Evolutionary conservation across 1,139 yeast genomes (phyloP), one percentile per base, ranked within the genome.

Genomic region (Zygoascus meyerae): DNA sequence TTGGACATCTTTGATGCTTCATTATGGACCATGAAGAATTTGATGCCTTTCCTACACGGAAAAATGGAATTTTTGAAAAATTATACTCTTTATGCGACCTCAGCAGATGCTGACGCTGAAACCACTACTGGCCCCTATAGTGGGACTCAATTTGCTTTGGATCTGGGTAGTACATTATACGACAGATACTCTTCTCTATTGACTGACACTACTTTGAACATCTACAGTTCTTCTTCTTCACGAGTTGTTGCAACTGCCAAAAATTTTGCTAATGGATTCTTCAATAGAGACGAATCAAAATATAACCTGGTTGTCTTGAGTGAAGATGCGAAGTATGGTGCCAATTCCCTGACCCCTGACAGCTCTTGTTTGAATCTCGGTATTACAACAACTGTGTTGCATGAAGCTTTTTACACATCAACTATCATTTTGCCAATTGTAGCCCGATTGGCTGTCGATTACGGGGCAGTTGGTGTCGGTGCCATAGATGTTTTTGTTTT

Each of bases 191-290:
- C 16, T 17, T 35, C 30, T 11, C 39, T 35, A 11, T 14, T 35
- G 28, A 35, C 15, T 14, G 33, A 35, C 3, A 2, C 39, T 29
- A 31, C n/a, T 5, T 29, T 35, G 28, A 21, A 35, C 9, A 35
- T 35, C 18, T 35, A 18, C 16, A 35, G 29, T 35, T 17, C 39
- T 6, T 18, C 29, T 15, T 35, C 39, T 18, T n/a, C 16, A 10
- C 28, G 39, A 35, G 39, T 35, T 10, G 39, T 35, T 35, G 39
- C 29, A n/a, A 35, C 39, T 10, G 28, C 39, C 12, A 15, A 35
- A n/a, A 35, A 35, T 11, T 35, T 35, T 35, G 39, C 39, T 5
- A 35, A 35, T n/a, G 30, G 39, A 7, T 35, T 35, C 14, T 35
- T 35, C 12, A 17, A n/a, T 15, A 6, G 12, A 11, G 39, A 35